Evolutionary conservation across 306 rosid genomes (phyloP).

Genomic region (Prunus persica): Prunus_persica_NCBIv2 NC_034014.1:6375001-6375500

Average conservation of each 20-base stretch:
- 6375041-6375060: conserved; percentile 26
- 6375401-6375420: neutral
- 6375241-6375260: conserved; percentile 18
- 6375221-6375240: conserved; percentile 29
- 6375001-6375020: conserved; percentile 91
- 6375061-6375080: conserved; percentile 3
- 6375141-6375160: conserved; percentile 72
- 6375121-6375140: conserved; percentile 78
- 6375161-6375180: conserved; percentile 97
- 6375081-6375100: conserved; percentile 13
- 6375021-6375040: conserved; percentile 74
- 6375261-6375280: neutral
- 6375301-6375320: neutral
- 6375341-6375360: neutral
- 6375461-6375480: neutral
- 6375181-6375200: conserved; percentile 59
- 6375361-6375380: neutral
- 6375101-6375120: conserved; percentile 80
- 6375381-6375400: neutral
- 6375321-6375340: neutral
- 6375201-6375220: conserved; percentile 51
- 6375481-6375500: neutral
- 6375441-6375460: neutral
- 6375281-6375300: neutral
- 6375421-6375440: neutral